Evolutionary conservation across 352 stramenopile genomes (phyloP).

Genomic region (Globisporangium alternatum): DNA sequence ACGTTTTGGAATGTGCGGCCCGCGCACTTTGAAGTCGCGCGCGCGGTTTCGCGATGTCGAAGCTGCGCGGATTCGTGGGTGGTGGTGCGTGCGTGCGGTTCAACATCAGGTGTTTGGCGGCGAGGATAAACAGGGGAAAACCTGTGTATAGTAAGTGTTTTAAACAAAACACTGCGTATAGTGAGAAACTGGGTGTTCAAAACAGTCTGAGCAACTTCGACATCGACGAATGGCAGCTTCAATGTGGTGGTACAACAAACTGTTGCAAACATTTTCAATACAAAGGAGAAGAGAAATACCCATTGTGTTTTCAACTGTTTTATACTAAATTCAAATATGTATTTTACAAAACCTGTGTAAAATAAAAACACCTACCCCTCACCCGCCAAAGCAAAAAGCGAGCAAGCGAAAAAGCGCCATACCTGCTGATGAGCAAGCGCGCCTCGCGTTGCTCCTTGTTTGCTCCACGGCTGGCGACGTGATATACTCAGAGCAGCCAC

Average conservation of each 20-base stretch:
- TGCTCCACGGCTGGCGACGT: background rate
- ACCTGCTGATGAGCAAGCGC: constrained; percentile 8
- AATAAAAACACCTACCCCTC: background rate
- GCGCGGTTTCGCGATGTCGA: constrained; percentile 6
- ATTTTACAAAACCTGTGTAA: background rate
- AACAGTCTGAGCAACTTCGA: too few relatives aligned
- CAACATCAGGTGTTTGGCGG: background rate
- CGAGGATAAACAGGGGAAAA: background rate
- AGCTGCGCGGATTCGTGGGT: background rate
- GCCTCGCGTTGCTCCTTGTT: background rate
- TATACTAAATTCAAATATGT: background rate
- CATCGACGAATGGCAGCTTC: background rate
- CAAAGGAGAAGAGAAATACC: too few relatives aligned
- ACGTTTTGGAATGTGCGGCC: constrained; percentile 5
- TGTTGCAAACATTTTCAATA: too few relatives aligned
- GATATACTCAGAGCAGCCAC: too few relatives aligned
- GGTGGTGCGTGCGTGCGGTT: constrained; percentile 10
- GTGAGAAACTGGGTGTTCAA: background rate
- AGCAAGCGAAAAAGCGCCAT: background rate
- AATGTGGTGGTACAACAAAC: background rate
- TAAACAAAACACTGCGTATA: background rate
- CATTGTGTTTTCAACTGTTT: too few relatives aligned
- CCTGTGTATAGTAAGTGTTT: background rate
- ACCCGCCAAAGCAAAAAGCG: background rate
- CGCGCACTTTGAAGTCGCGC: constrained; percentile 4